Evolutionary conservation across 441 rosid species (phyloP).

Genomic region (Eugenia klotzschiana): DNA sequence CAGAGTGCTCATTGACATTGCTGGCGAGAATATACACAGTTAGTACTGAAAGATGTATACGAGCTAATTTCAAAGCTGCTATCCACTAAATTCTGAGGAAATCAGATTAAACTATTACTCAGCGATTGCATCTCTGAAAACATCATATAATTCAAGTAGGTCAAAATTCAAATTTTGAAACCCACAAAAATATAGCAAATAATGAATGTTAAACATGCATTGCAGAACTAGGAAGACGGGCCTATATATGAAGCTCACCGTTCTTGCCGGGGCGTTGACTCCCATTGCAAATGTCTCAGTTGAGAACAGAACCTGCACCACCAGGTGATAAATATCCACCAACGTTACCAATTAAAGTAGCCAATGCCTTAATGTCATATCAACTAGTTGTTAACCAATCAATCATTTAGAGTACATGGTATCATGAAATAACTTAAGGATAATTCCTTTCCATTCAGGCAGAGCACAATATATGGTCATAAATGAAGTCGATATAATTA

Average conservation of each 20-base stretch:
- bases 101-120: background rate
- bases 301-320: slow-evolving; percentile 72
- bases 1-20: background rate
- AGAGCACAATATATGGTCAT: background rate
- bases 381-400: background rate
- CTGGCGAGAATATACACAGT: background rate
- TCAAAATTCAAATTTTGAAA: background rate
- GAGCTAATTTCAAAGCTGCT: background rate
- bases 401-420: background rate
- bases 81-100: background rate
- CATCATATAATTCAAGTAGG: background rate
- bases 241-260: slow-evolving; percentile 37
- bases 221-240: background rate
- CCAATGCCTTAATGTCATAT: background rate
- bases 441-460: background rate
- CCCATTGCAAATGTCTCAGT: slow-evolving; percentile 99
- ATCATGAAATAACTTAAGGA: background rate
- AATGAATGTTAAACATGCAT: background rate
- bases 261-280: slow-evolving; percentile 98
- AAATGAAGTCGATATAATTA: background rate
- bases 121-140: background rate
- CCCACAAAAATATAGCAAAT: background rate
- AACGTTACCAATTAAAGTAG: background rate
- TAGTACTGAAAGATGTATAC: background rate
- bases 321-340: slow-evolving; percentile 5